Evolutionary conservation across 1,284 basidiomycete species (phyloP).

Genomic region (Cyathus olla): DNA sequence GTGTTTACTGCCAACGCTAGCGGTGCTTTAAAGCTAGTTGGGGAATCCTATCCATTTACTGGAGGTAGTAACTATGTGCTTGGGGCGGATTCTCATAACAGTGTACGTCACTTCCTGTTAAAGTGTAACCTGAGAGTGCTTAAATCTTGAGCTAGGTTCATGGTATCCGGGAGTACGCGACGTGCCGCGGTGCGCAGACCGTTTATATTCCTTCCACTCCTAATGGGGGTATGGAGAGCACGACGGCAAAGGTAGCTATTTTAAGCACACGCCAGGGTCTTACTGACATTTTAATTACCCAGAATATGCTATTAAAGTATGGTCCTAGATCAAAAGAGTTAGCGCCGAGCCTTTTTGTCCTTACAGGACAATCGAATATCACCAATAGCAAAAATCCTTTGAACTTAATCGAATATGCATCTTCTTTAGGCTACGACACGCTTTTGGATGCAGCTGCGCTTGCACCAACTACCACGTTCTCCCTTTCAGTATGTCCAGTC

Average conservation of each 20-base stretch:
- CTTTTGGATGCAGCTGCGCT: slow-evolving; percentile 86
- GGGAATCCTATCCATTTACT: slow-evolving; percentile 81
- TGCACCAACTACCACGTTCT: slow-evolving; percentile 76
- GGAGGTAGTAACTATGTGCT: slow-evolving; percentile 69
- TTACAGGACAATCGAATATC: slow-evolving; percentile 86
- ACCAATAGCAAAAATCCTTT: slow-evolving; percentile 75
- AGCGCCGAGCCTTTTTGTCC: slow-evolving; percentile 71
- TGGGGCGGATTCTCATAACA: slow-evolving; percentile 84
- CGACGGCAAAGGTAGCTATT: slow-evolving; percentile 66
- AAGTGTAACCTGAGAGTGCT: no score
- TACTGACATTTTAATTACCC: not conserved
- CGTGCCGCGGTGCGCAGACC: slow-evolving; percentile 62
- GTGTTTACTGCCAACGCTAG: slow-evolving; percentile 87
- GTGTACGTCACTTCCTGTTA: slow-evolving; percentile 46
- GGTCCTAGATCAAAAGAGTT: slow-evolving; percentile 54
- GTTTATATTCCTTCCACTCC: slow-evolving; percentile 73
- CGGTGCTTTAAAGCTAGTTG: slow-evolving; percentile 82
- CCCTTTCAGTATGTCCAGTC: slow-evolving; percentile 71
- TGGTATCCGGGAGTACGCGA: slow-evolving; percentile 81
- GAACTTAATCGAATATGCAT: slow-evolving; percentile 68
- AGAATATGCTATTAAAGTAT: slow-evolving; percentile 58
- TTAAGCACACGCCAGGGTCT: slow-evolving; percentile 4
- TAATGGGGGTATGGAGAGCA: slow-evolving; percentile 69
- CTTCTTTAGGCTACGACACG: slow-evolving; percentile 76
- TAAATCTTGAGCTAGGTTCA: slow-evolving; percentile 56